Conservation (phyloP, 768 basidiomycete genomes). For the Gymnopilus junonius region DNA sequence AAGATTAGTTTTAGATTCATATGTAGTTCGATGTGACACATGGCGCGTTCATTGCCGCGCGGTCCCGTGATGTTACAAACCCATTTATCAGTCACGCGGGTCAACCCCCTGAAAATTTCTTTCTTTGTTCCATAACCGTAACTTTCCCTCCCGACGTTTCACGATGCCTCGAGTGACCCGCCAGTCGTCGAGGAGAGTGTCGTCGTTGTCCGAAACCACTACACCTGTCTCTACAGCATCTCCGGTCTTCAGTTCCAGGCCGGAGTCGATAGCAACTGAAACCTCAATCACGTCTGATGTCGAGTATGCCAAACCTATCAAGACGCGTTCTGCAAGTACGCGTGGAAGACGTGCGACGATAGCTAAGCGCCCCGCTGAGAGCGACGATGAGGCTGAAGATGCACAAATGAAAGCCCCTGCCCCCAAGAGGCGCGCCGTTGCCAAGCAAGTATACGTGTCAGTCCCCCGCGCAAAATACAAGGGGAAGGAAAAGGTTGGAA, state of each 20-base stretch:
- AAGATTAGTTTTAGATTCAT: no score
- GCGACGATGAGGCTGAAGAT: constrained; percentile 27
- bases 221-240: constrained; percentile 50
- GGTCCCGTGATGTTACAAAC: constrained; percentile 34
- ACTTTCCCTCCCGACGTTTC: constrained; percentile 1
- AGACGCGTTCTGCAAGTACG: constrained; percentile 24
- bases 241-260: constrained; percentile 52
- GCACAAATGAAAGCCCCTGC: constrained; percentile 26
- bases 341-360: constrained; percentile 14
- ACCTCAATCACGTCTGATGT: constrained; percentile 61
- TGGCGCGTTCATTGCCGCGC: constrained; percentile 19
- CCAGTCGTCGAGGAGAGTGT: constrained; percentile 31
- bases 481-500: constrained; percentile 29
- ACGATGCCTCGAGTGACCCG: constrained; percentile 40
- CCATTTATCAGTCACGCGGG: constrained; percentile 35
- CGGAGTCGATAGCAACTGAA: constrained; percentile 46
- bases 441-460: constrained; percentile 38
- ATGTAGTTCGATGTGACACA: no score
- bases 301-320: constrained; percentile 28
- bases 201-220: constrained; percentile 33
- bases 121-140: constrained; percentile 24
- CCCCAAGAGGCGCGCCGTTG: constrained; percentile 40
- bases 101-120: constrained; percentile 22
- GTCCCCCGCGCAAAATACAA: constrained; percentile 26
- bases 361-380: constrained; percentile 31